Base-by-base conservation (phyloP, 345 rosid species). In the Mercurialis annua region DNA sequence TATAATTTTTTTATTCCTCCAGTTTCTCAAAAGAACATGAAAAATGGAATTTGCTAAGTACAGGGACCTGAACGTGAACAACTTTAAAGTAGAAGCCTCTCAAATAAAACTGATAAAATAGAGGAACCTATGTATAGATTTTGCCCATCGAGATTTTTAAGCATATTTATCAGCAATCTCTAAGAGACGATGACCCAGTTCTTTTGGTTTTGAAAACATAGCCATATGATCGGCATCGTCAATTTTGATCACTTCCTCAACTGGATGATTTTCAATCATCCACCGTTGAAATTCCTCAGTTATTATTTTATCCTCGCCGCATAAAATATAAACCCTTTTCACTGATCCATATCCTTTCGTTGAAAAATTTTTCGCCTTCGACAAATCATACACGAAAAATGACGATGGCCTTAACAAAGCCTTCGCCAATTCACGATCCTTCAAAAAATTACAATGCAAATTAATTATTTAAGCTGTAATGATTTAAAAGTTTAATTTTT, bases 371-470 rank as follows among this genome's bases (percentile, higher is more conserved):
- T 42, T 29, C 5, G 69, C 51, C 21, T 46, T 26, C 2, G 34
- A 27, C 42, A 67, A 8, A 46, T 68, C 77, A 26, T 64, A 0
- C 2, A 34, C 0, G 23, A 55, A 63, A 52, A 68, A 7, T 14
- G 69, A 67, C 33, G 68, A 20, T 33, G 73, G 73, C 36, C 77
- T 68, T 26, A 49, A 18, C 53, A 74, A 16, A 1, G 59, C n/a
- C 65, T 56, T 68, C 24, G 65, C 73, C 63, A 68, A 21, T 27
- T 68, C 73, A 1, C 55, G 20, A 64, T 63, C 73, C 77, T 73
- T 17, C 33, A 42, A 52, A 2, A 34, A 24, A 29, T 2, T 36
- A 9, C 53, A 49, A 49, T n/a, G 23, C 8, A 7, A 40, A 34
- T 34, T 34, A 34, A 34, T n/a, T n/a, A n/a, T n/a, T n/a, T n/a